A percentile compares a stretch with the other conserved stretches of the same genome.
phyloP scores from a whole-genome alignment of 2,329 filamentous ascomycete species.

The Boeremia exigua region DNA sequence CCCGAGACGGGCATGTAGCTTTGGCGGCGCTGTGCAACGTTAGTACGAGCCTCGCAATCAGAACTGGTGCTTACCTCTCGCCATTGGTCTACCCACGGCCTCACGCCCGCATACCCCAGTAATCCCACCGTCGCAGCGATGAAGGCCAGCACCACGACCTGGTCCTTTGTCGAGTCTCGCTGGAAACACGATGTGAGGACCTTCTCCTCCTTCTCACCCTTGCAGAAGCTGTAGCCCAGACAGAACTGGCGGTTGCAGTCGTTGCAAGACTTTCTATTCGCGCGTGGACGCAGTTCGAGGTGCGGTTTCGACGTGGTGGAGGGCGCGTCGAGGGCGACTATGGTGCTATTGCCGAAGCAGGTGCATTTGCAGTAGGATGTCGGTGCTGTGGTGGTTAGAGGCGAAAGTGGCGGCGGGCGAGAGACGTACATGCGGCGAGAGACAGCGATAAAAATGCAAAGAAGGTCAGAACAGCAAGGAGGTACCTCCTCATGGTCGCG shows the following conservation, averaged over 20 bases:
- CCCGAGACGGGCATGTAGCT: constrained; percentile 59
- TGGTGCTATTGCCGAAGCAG: constrained; percentile 71
- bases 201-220: constrained; percentile 67
- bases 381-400: constrained; percentile 48
- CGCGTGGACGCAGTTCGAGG: constrained; percentile 35
- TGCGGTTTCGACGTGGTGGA: constrained; percentile 32
- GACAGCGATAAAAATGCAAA: constrained; percentile 47
- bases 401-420: neutral
- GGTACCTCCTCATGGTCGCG: constrained; percentile 19
- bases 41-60: neutral
- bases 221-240: constrained; percentile 66
- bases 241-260: constrained; percentile 74
- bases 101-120: constrained; percentile 64
- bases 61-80: constrained; percentile 51
- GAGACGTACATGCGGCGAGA: constrained; percentile 53
- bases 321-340: constrained; percentile 66
- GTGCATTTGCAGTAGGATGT: constrained; percentile 77
- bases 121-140: constrained; percentile 68
- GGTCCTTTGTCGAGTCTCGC: constrained; percentile 70
- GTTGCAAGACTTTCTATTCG: constrained; percentile 60
- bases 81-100: constrained; percentile 65
- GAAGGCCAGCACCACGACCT: constrained; percentile 70
- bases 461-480: constrained; percentile 36
- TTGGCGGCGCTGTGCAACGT: constrained; percentile 38
- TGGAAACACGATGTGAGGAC: constrained; percentile 72